These are phyloP conservation scores for Apiospora saccharicola DNA, from an alignment of 2,329 filamentous ascomycete species.

Conservation along the genomic window DNA sequence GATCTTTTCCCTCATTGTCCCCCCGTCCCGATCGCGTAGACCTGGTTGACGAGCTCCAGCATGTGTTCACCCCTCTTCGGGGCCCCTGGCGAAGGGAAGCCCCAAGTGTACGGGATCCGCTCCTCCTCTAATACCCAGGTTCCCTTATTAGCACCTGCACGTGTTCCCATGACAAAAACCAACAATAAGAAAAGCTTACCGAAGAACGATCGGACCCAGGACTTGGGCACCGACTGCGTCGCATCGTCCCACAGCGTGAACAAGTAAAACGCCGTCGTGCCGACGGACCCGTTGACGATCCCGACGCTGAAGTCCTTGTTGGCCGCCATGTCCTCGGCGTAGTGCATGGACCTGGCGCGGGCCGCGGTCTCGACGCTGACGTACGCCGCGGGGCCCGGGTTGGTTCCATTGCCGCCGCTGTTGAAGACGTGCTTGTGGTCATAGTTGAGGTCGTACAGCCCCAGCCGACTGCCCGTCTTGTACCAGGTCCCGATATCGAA, in stretches of 20 bases:
- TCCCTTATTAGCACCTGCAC: not conserved
- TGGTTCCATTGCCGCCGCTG: not conserved
- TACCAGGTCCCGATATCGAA: not conserved
- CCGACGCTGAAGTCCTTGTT: not conserved
- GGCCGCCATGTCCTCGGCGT: not conserved
- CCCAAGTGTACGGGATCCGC: not conserved
- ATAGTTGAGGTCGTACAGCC: not conserved
- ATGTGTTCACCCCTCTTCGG: not conserved
- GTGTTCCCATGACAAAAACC: not conserved
- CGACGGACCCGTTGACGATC: not conserved
- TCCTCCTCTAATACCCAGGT: not conserved
- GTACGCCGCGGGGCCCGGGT: not conserved
- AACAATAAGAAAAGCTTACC: not conserved
- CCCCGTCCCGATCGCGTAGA: not conserved
- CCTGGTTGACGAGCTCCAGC: not conserved
- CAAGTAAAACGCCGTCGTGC: not conserved
- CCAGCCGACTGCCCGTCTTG: not conserved
- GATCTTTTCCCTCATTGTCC: too few species aligned
- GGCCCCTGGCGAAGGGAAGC: not conserved
- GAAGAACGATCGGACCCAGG: conserved; percentile 3
- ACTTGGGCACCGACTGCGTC: not conserved
- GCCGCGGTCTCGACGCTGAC: conserved; percentile 7
- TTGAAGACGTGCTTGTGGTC: conserved; percentile 6
- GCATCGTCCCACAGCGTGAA: not conserved
- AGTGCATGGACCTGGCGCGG: not conserved